Evolutionary conservation across 768 basidiomycete species (phyloP).

Genomic region (Suillus decipiens): DNA sequence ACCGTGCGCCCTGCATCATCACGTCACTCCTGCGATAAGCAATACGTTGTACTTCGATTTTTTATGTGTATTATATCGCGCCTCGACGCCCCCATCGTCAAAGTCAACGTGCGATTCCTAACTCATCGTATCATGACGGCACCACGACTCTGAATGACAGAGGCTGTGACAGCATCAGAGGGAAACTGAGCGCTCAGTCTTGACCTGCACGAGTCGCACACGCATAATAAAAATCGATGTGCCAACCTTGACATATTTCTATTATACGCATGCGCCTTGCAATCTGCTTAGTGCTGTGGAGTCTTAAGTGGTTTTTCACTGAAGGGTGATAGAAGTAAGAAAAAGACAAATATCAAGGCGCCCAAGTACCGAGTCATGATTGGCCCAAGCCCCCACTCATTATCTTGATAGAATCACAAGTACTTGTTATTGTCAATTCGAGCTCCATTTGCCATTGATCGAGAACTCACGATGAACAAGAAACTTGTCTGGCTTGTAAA

Average conservation of each 20-base stretch:
- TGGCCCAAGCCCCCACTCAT: background rate
- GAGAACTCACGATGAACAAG: background rate
- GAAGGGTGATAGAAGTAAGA: background rate
- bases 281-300: no score
- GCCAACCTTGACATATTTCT: background rate
- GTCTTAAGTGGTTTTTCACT: background rate
- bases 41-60: background rate
- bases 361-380: background rate
- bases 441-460: background rate
- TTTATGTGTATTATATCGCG: slow-evolving; percentile 1
- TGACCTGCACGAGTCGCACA: background rate
- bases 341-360: background rate
- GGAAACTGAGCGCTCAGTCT: background rate
- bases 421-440: background rate
- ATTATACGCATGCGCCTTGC: background rate
- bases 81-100: background rate
- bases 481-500: background rate
- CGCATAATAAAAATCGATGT: background rate
- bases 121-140: background rate
- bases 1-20: background rate
- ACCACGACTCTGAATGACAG: background rate
- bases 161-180: background rate
- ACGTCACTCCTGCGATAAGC: background rate
- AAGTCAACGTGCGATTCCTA: background rate
- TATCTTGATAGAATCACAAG: background rate